Conservation (phyloP, 768 basidiomycete species). For the Termitomyces sp. region DNA sequence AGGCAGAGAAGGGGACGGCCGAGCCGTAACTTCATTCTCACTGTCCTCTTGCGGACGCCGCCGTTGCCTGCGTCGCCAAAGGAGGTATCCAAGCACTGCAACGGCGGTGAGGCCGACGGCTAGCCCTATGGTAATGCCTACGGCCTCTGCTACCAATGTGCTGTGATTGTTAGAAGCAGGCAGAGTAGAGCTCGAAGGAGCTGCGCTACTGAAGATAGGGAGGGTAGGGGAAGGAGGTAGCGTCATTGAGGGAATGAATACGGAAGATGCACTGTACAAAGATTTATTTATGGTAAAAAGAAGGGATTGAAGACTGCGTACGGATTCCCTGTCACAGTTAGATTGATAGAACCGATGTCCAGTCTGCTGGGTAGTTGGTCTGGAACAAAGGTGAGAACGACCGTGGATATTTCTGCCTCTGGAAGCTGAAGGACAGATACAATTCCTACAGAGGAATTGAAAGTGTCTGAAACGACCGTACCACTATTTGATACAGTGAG, state of each 20-base stretch:
- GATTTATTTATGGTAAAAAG: not conserved
- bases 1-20: not conserved
- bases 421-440: conserved; percentile 35
- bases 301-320: conserved; percentile 16
- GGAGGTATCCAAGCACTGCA: conserved; percentile 17
- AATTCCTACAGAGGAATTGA: conserved; percentile 37
- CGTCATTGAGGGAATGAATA: conserved; percentile 30
- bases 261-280: conserved; percentile 18
- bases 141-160: conserved; percentile 15
- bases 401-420: conserved; percentile 32
- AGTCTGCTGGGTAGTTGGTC: conserved; percentile 23
- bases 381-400: conserved; percentile 36
- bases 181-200: conserved; percentile 2
- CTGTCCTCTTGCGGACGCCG: conserved; percentile 3
- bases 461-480: conserved; percentile 23
- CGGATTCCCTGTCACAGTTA: conserved; percentile 33
- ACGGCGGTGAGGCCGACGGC: conserved; percentile 23
- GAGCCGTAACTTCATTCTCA: conserved; percentile 7
- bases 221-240: conserved; percentile 31
- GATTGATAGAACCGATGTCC: conserved; percentile 31
- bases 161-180: conserved; percentile 8
- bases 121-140: conserved; percentile 24
- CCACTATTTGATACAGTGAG: conserved; percentile 41
- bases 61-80: conserved; percentile 19
- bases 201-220: conserved; percentile 19